phyloP scores from a whole-genome alignment of 148 eudicot species.

The Persicaria tinctoria region DNA sequence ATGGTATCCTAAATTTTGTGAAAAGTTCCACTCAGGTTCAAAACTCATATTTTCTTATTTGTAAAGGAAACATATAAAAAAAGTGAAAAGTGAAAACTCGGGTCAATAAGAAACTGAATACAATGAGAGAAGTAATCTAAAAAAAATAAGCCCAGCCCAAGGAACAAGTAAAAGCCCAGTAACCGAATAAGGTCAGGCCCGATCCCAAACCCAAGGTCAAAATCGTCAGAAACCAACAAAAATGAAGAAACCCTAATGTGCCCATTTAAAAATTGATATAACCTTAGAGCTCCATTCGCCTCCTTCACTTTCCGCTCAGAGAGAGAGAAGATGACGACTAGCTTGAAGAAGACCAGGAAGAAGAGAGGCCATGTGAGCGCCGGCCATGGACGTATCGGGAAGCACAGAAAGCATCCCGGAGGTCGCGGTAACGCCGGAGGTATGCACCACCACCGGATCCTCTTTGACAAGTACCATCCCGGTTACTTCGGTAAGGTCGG shows the following conservation, averaged over 20 bases:
- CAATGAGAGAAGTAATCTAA: no score
- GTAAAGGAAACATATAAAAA: no score
- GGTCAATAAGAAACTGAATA: no score
- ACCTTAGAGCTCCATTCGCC: neutral
- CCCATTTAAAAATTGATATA: neutral
- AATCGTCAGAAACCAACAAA: neutral
- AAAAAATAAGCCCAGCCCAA: no score
- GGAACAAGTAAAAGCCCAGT: no score
- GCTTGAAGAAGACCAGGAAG: constrained; percentile 42
- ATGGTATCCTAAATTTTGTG: no score
- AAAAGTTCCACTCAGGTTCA: no score
- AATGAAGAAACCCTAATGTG: neutral
- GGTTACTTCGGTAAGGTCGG: constrained; percentile 51
- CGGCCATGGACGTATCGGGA: constrained; percentile 47
- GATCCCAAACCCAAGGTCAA: neutral
- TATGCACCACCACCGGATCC: constrained; percentile 49
- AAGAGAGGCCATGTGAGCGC: constrained; percentile 50
- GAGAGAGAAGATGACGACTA: constrained; percentile 28
- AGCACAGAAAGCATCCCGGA: constrained; percentile 54
- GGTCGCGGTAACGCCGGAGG: constrained; percentile 53
- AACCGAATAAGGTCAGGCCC: no score
- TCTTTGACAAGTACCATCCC: constrained; percentile 52
- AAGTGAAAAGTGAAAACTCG: neutral
- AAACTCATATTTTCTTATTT: no score
- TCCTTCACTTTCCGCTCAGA: neutral